phyloP scores from a whole-genome alignment of 768 basidiomycete genomes.

The Sutorius australiensis region DNA sequence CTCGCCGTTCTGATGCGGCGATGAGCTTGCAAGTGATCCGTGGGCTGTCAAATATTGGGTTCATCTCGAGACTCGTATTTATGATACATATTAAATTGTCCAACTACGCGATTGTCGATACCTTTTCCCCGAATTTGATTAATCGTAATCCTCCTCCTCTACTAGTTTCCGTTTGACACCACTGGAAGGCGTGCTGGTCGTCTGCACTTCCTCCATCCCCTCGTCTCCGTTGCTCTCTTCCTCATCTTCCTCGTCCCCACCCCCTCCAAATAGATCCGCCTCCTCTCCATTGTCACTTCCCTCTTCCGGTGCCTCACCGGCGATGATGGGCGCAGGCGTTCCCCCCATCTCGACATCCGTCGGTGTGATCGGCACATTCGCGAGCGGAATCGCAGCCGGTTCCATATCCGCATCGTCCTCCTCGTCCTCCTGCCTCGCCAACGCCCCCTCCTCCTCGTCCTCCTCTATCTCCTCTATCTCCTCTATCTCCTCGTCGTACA shows the following conservation, averaged over 20 bases:
- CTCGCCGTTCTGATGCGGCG: conserved; percentile 40
- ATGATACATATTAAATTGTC: conserved; percentile 28
- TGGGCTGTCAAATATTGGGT: neutral
- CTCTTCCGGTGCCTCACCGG: conserved; percentile 46
- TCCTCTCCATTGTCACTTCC: conserved; percentile 73
- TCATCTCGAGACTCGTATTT: conserved; percentile 19
- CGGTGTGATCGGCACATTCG: conserved; percentile 40
- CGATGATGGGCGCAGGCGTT: conserved; percentile 31
- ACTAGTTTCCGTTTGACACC: conserved; percentile 77
- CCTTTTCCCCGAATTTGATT: conserved; percentile 10
- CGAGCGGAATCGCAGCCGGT: conserved; percentile 47
- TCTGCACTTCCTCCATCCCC: conserved; percentile 74
- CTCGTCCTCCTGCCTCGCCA: conserved; percentile 49
- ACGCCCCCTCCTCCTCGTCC: conserved; percentile 9
- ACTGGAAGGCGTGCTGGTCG: conserved; percentile 49
- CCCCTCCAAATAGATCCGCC: conserved; percentile 69
- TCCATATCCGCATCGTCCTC: conserved; percentile 66
- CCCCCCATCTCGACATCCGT: conserved; percentile 59
- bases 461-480: conserved; percentile 58
- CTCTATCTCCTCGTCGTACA: conserved; percentile 79
- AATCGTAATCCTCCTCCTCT: conserved; percentile 87
- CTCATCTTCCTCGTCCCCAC: conserved; percentile 73
- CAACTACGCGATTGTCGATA: conserved; percentile 10
- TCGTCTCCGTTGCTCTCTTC: conserved; percentile 49
- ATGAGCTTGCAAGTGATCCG: conserved; percentile 1